These are phyloP conservation scores for Crucihimalaya himalaica DNA, from an alignment of 345 rosid genomes.

Conservation along the genomic window DNA sequence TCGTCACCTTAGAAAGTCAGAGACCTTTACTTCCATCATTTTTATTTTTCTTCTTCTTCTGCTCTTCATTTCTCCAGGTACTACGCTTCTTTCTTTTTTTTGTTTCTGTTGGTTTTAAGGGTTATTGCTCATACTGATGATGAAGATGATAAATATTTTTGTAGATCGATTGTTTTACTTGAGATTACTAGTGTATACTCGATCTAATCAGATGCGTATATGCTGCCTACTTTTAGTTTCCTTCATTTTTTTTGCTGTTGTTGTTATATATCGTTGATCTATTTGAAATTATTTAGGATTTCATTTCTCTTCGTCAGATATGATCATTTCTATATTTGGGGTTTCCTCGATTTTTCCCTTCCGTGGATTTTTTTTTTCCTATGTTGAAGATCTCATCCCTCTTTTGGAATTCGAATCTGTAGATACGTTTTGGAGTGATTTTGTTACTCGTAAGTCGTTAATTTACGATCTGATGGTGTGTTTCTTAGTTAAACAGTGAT, in stretches of 20 bases:
- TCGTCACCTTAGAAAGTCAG: not conserved
- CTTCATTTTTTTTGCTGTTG: not conserved
- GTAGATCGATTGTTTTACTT: constrained; percentile 23
- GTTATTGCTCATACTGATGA: not conserved
- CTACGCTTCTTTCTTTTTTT: constrained; percentile 10
- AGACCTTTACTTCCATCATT: not conserved
- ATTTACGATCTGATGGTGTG: constrained; percentile 19
- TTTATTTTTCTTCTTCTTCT: constrained; percentile 8
- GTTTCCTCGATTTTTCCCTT: not conserved
- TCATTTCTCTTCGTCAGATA: constrained; percentile 16
- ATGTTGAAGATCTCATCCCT: constrained; percentile 20
- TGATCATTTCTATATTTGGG: constrained; percentile 25
- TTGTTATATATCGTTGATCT: constrained; percentile 10
- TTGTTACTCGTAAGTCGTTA: not conserved
- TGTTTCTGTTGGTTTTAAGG: not conserved
- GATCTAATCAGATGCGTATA: constrained; percentile 5
- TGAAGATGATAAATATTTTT: not conserved
- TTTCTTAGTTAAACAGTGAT: not conserved
- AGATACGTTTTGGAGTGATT: not conserved
- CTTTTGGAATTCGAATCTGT: constrained; percentile 6
- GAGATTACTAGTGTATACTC: not conserved
- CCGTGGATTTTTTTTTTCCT: not conserved
- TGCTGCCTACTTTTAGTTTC: not conserved
- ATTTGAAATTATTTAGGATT: not conserved
- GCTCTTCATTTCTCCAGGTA: constrained; percentile 28